Percentiles rank a stretch among this genome's conserved stretches.
phyloP scores from a whole-genome alignment of 208 protist genomes.

The Herpetomonas samuelpessoai region DNA sequence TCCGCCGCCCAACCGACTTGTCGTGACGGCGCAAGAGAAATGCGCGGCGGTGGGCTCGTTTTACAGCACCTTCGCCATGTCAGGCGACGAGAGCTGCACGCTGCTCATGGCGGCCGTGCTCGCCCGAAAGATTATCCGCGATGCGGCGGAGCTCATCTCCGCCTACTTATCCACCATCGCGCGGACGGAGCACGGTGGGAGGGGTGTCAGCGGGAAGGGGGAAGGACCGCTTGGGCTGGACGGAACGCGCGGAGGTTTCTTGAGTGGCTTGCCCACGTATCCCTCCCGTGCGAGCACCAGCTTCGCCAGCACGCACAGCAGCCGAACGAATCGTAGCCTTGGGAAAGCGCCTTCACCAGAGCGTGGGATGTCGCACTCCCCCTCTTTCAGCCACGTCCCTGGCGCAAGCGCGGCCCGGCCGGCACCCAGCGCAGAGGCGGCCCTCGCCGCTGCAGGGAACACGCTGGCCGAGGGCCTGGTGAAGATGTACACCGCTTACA shows the following conservation, averaged over 20 bases:
- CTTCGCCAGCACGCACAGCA: not conserved
- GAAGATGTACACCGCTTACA: slow-evolving; percentile 21
- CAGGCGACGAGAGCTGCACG: slow-evolving; percentile 38
- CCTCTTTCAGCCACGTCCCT: not conserved
- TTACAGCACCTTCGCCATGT: slow-evolving; percentile 35
- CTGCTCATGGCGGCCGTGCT: slow-evolving; percentile 53
- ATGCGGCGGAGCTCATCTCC: slow-evolving; percentile 22
- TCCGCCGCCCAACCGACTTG: not conserved
- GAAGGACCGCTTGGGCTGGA: not conserved
- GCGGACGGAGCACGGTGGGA: not conserved
- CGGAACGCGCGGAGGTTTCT: not conserved
- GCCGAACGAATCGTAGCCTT: too few species aligned
- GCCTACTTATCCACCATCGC: slow-evolving; percentile 20
- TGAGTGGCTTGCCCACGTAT: not conserved
- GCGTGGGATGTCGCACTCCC: too few species aligned
- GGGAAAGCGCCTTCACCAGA: too few species aligned
- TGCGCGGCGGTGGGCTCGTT: slow-evolving; percentile 25
- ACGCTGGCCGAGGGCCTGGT: slow-evolving; percentile 30
- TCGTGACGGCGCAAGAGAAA: slow-evolving; percentile 2
- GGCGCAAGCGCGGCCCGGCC: not conserved
- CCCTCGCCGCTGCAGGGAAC: slow-evolving; percentile 17
- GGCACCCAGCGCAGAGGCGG: not conserved
- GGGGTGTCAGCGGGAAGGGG: not conserved
- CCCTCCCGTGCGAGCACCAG: not conserved
- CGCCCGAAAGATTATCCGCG: slow-evolving; percentile 42